Evolutionary conservation across 352 stramenopile genomes (phyloP).

Genomic region (Globisporangium nagaii): DNA sequence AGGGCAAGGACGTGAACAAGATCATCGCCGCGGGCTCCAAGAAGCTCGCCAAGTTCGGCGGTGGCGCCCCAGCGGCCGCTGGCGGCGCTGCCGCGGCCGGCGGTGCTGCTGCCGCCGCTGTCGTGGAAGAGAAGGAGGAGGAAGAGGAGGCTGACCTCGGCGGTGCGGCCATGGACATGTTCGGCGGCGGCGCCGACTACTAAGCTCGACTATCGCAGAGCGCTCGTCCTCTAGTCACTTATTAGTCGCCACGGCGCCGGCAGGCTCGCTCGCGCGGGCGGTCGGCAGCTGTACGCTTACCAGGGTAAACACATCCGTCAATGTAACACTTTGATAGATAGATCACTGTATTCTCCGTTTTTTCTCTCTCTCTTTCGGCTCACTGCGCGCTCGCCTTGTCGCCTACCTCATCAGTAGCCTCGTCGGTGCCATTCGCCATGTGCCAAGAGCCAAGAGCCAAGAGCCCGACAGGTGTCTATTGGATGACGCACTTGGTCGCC

Average conservation of each 20-base stretch:
- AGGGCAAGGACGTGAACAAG: constrained; percentile 79
- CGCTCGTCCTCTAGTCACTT: constrained; percentile 10
- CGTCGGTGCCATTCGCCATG: no score
- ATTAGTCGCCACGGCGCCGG: not conserved
- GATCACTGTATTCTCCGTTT: constrained; percentile 11
- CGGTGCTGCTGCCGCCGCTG: constrained; percentile 40
- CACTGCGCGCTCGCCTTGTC: no score
- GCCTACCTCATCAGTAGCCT: no score
- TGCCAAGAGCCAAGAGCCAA: no score
- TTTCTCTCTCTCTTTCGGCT: not conserved
- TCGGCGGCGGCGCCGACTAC: constrained; percentile 83
- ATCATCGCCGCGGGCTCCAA: constrained; percentile 75
- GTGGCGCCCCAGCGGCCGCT: constrained; percentile 43
- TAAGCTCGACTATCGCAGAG: constrained; percentile 35
- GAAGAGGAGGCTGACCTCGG: constrained; percentile 85
- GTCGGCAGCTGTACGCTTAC: constrained; percentile 2
- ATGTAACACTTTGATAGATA: constrained; percentile 77
- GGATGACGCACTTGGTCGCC: constrained; percentile 47
- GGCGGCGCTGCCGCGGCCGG: constrained; percentile 41
- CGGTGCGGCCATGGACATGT: constrained; percentile 83
- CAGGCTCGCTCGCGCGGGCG: not conserved
- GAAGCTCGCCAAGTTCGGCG: constrained; percentile 83
- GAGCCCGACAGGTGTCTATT: no score
- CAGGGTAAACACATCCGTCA: constrained; percentile 57
- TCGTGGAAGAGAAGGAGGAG: constrained; percentile 70